Conservation (phyloP, 352 stramenopile species). For the Phytophthora pseudosyringae region DNA sequence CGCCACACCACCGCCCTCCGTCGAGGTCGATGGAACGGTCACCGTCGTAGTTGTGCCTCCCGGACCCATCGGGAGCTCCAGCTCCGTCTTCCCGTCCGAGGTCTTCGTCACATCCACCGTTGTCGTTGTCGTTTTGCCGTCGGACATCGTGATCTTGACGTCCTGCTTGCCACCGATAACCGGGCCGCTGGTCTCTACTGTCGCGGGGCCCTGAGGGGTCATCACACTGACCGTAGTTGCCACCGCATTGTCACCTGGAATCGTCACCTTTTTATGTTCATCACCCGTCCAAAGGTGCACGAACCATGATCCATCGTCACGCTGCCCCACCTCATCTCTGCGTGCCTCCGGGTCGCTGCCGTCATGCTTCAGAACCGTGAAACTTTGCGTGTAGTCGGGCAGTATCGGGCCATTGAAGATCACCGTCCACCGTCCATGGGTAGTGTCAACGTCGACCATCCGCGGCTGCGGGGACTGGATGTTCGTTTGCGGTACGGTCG, state of each 20-base stretch:
- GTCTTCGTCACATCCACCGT: slow-evolving; percentile 5
- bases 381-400: not conserved
- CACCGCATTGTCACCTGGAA: too few species aligned
- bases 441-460: slow-evolving; percentile 2
- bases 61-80: slow-evolving; percentile 18
- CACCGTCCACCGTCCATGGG: not conserved
- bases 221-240: too few species aligned
- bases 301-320: too few species aligned
- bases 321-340: not conserved
- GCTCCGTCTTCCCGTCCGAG: not conserved
- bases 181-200: not conserved
- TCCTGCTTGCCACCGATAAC: slow-evolving; percentile 13
- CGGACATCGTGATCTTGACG: slow-evolving; percentile 14
- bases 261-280: too few species aligned
- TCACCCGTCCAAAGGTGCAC: too few species aligned
- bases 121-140: slow-evolving; percentile 4
- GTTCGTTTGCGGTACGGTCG: not conserved
- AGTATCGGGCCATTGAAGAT: not conserved
- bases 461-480: not conserved
- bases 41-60: slow-evolving; percentile 20
- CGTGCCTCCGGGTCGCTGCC: not conserved
- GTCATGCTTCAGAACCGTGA: not conserved
- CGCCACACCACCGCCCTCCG: not conserved
- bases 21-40: slow-evolving; percentile 1
- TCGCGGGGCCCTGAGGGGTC: too few species aligned